Evolutionary conservation across 805 yeast species (phyloP), one percentile per base, ranked within the genome.

Genomic region (Candida boleticola): DNA sequence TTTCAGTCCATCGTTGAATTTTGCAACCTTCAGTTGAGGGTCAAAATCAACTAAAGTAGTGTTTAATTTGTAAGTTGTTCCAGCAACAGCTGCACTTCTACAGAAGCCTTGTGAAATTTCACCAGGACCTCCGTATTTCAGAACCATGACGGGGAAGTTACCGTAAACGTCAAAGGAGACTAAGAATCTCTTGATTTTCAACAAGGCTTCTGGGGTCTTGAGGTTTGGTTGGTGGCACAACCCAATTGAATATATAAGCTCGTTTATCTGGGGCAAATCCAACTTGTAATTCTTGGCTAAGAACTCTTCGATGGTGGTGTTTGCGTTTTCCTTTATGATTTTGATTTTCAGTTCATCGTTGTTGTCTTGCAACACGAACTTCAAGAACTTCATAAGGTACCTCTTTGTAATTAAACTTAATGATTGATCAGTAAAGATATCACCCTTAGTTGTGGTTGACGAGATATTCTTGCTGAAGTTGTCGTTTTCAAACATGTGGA

Each of bases 41-140:
- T 92, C 92, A 64, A 71, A 89, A 29, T 79, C 77, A 4, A 66
- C 66, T 40, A 92, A 63, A 30, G 73, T 67, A 13, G 93, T 83
- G 57, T 83, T 81, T 42, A 92, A 72, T 61, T 89, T 89, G 66
- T 93, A 92, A 26, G 95, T 88, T 41, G 97, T 85, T 41, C 98
- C 98, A 16, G 93, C 98, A 48, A 92, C 98, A 11, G 99, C 99
- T 3, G 98, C 98, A 44, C 95, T 85, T 53, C 99, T 77, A 66
- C 97, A 92, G 63, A 93, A 92, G 1, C 97, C 99, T 67, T 92
- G 99, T 13, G 96, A 83, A 21, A 92, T 71, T 64, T 92, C 99
- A 40, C 98, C 97, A 0, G 96, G 90, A 2, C 96, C 95, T 43
- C 98, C 99, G 65, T 83, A 92, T 70, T 89, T 92, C 39, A 95